Conservation (phyloP, 2,329 filamentous ascomycete genomes). For the Talaromyces sp. region DNA sequence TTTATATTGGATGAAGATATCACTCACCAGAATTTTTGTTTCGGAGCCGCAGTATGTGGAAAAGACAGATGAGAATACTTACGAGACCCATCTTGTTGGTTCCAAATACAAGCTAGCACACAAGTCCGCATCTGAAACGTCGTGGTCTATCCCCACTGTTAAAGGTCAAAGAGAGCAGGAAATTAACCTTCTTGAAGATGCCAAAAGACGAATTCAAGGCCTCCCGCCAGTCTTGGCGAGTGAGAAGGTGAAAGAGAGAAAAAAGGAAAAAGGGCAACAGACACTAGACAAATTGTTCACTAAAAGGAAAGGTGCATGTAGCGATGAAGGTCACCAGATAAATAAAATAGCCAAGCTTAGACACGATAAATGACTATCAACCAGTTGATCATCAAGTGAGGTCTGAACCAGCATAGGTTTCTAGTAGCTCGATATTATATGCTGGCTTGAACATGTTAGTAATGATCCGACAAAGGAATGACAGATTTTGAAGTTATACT, state of each 20-base stretch:
- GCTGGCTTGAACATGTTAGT: no score
- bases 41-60: constrained; percentile 23
- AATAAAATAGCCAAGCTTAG: not conserved
- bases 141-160: constrained; percentile 32
- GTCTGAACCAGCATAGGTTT: not conserved
- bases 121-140: constrained; percentile 22
- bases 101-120: constrained; percentile 35
- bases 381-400: not conserved
- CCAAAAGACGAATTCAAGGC: constrained; percentile 26
- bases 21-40: not conserved
- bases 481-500: no score
- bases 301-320: constrained; percentile 9
- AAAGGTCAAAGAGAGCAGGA: constrained; percentile 31
- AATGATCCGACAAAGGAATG: no score
- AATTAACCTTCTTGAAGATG: constrained; percentile 30
- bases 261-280: constrained; percentile 27
- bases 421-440: no score
- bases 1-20: not conserved
- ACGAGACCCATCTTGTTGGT: constrained; percentile 29
- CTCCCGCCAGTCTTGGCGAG: constrained; percentile 28
- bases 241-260: constrained; percentile 28
- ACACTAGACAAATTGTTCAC: constrained; percentile 27
- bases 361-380: not conserved
- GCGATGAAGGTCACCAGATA: not conserved
- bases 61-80: constrained; percentile 33